phyloP scores from a whole-genome alignment of 78 protist species.

The Bigelowiella natans region DNA sequence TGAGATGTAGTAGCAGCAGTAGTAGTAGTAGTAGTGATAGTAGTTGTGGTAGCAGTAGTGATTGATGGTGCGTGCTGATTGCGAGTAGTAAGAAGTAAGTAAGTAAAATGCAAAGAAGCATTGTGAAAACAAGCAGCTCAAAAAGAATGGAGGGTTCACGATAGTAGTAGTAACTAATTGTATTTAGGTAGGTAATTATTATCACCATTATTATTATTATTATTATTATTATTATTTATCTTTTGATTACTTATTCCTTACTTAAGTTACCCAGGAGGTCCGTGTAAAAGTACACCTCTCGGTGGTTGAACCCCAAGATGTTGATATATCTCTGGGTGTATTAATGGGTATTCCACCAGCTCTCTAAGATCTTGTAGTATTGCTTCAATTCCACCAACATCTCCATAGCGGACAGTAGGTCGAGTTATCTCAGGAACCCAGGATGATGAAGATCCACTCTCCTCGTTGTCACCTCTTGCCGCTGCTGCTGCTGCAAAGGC shows the following conservation, averaged over 20 bases:
- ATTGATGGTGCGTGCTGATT: neutral
- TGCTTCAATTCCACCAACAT: slow-evolving; percentile 66
- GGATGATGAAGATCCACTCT: no score
- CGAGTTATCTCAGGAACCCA: no score
- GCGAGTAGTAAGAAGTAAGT: neutral
- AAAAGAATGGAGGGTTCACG: no score
- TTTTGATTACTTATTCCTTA: neutral
- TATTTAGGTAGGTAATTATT: no score
- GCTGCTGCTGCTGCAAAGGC: no score
- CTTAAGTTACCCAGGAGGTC: slow-evolving; percentile 67
- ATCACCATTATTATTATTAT: neutral
- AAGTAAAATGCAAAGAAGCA: neutral
- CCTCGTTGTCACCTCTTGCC: no score
- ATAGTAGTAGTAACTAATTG: no score
- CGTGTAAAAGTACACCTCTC: slow-evolving; percentile 77
- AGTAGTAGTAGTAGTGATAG: neutral
- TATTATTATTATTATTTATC: neutral
- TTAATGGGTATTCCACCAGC: slow-evolving; percentile 70
- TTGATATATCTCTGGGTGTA: slow-evolving; percentile 68
- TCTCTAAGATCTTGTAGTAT: slow-evolving; percentile 56
- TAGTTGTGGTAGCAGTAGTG: neutral
- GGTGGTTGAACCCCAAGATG: slow-evolving; percentile 66
- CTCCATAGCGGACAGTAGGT: slow-evolving; percentile 41
- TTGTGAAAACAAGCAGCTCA: neutral
- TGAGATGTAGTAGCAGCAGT: neutral